phyloP scores from a whole-genome alignment of 1,284 basidiomycete species.

The Heterobasidion occidentale region DNA sequence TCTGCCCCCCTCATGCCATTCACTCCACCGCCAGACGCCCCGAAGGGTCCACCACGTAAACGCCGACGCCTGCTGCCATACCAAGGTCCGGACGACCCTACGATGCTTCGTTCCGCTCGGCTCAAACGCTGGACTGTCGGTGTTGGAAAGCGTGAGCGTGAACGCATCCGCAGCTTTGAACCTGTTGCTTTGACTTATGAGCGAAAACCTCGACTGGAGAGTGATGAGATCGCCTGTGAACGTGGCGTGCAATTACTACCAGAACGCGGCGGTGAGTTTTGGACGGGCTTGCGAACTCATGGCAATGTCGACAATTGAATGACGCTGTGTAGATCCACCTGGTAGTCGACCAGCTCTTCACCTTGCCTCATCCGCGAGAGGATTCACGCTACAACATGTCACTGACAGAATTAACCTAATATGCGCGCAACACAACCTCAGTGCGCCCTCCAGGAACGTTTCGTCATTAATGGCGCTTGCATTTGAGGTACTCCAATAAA shows the following conservation, averaged over 20 bases:
- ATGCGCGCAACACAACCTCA: slow-evolving; percentile 67
- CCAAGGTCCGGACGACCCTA: slow-evolving; percentile 51
- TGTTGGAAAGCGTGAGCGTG: slow-evolving; percentile 64
- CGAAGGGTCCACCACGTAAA: slow-evolving; percentile 62
- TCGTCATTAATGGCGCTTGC: slow-evolving; percentile 67
- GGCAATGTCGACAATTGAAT: not conserved
- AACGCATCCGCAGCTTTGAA: slow-evolving; percentile 51
- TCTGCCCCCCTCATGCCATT: slow-evolving; percentile 60
- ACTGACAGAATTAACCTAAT: slow-evolving; percentile 73
- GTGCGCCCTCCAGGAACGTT: slow-evolving; percentile 51
- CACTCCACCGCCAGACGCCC: slow-evolving; percentile 49
- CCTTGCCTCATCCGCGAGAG: slow-evolving; percentile 59
- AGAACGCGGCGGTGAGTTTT: slow-evolving; percentile 53
- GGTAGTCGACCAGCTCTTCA: slow-evolving; percentile 65
- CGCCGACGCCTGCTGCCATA: slow-evolving; percentile 65
- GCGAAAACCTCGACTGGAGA: slow-evolving; percentile 31
- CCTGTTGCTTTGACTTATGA: slow-evolving; percentile 21
- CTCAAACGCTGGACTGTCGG: slow-evolving; percentile 72
- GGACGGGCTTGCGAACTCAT: too few relatives aligned
- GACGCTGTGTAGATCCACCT: slow-evolving; percentile 42
- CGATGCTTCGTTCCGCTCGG: slow-evolving; percentile 48
- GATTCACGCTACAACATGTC: slow-evolving; percentile 69
- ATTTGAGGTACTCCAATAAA: slow-evolving; percentile 47
- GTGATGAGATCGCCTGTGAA: slow-evolving; percentile 66
- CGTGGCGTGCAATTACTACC: slow-evolving; percentile 52